Evolutionary conservation across 1,139 yeast species (phyloP).

Genomic region (Arxiozyma slooffiae): DNA sequence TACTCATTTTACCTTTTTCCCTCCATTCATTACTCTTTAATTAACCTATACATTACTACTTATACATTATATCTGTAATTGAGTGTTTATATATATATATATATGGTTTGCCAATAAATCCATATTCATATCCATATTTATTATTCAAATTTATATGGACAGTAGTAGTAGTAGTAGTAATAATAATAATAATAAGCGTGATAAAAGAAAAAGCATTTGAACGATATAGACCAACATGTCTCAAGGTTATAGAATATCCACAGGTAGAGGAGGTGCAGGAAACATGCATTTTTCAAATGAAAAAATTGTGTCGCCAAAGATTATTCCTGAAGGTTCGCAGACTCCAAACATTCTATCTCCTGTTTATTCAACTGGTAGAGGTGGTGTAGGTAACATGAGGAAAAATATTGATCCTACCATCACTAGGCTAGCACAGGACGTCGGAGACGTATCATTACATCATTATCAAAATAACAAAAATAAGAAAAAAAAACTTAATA

Average conservation of each 20-base stretch:
- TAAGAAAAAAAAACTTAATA: background rate
- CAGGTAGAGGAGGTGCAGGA: conserved; percentile 79
- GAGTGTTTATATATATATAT: no score
- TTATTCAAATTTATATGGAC: background rate
- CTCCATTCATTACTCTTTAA: background rate
- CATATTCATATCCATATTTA: background rate
- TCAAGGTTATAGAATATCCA: conserved; percentile 33
- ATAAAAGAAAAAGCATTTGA: background rate
- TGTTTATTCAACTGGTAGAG: conserved; percentile 65
- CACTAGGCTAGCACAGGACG: conserved; percentile 63
- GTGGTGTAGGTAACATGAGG: conserved; percentile 75
- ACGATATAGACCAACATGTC: background rate
- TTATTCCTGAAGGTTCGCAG: conserved; percentile 52
- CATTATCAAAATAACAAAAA: conserved; percentile 23
- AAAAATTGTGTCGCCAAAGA: conserved; percentile 41
- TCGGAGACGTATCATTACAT: conserved; percentile 32
- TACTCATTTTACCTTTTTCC: no score
- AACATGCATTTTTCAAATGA: conserved; percentile 44
- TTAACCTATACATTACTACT: no score
- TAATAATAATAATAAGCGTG: background rate
- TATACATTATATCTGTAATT: no score
- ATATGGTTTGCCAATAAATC: background rate
- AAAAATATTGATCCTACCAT: conserved; percentile 51
- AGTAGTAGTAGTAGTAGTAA: no score
- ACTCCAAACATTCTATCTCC: conserved; percentile 53